Evolutionary conservation across 176 grass and related monocot species (phyloP).

Genomic region (Phoenix roebelenii): DNA sequence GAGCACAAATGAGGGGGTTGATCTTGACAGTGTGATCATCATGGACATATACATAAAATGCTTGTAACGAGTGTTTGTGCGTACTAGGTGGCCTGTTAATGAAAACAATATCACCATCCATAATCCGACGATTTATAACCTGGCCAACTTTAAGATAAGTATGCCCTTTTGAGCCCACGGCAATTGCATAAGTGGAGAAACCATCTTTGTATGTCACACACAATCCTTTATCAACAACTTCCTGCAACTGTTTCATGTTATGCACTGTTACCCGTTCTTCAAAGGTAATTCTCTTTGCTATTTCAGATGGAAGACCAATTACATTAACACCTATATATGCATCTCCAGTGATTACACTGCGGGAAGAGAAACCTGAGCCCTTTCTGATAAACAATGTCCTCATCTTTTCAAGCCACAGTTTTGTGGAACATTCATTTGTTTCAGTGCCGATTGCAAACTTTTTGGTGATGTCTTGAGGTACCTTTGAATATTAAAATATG

Average conservation of each 20-base stretch:
- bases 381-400: slow-evolving; percentile 84
- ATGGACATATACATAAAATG: slow-evolving; percentile 75
- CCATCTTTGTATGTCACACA: slow-evolving; percentile 90
- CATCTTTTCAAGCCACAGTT: slow-evolving; percentile 95
- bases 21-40: slow-evolving; percentile 93
- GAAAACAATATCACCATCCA: slow-evolving; percentile 88
- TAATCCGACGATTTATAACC: slow-evolving; percentile 55
- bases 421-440: slow-evolving; percentile 46
- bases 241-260: slow-evolving; percentile 63
- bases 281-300: slow-evolving; percentile 79
- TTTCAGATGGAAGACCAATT: slow-evolving; percentile 80
- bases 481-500: slow-evolving; percentile 32
- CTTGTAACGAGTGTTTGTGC: slow-evolving; percentile 89
- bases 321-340: slow-evolving; percentile 74
- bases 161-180: slow-evolving; percentile 69
- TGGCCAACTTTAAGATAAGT: slow-evolving; percentile 81
- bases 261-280: slow-evolving; percentile 74
- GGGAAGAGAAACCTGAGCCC: slow-evolving; percentile 87
- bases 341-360: slow-evolving; percentile 84
- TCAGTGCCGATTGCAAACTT: slow-evolving; percentile 49
- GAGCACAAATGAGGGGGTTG: slow-evolving; percentile 76
- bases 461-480: slow-evolving; percentile 57
- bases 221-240: slow-evolving; percentile 60
- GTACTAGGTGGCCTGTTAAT: slow-evolving; percentile 89
- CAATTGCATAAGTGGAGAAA: slow-evolving; percentile 67